These are phyloP conservation scores for Sphagnum contortum DNA, from an alignment of 225 moss, liverwort and hornwort species.

Conservation along the genomic window DNA sequence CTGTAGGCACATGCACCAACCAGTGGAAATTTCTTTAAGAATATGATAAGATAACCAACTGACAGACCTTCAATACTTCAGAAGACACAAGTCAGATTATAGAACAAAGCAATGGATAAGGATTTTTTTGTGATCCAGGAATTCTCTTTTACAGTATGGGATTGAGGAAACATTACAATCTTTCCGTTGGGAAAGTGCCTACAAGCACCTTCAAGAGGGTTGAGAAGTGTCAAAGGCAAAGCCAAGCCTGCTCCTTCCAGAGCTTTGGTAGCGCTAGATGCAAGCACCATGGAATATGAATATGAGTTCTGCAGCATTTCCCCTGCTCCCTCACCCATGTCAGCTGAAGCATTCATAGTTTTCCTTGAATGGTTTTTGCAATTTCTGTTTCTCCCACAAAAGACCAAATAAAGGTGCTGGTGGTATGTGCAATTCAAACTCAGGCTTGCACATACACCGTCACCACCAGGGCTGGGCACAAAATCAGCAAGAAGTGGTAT, in stretches of 20 bases:
- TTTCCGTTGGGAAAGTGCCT: constrained; percentile 23
- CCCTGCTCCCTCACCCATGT: no score
- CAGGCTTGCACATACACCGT: no score
- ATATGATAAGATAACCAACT: no score
- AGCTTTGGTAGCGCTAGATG: constrained; percentile 36
- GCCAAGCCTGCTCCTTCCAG: constrained; percentile 36
- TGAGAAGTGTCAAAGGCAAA: constrained; percentile 36
- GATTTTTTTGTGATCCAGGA: background rate
- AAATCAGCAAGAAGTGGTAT: no score
- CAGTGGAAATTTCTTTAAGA: background rate
- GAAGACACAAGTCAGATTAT: background rate
- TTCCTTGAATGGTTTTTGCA: no score
- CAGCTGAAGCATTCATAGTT: no score
- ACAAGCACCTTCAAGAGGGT: constrained; percentile 22
- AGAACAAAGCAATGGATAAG: background rate
- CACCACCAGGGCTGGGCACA: no score
- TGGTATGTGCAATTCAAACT: no score
- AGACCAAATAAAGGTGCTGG: no score
- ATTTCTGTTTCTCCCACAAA: no score
- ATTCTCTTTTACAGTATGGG: background rate
- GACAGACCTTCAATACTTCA: no score
- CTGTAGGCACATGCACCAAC: no score
- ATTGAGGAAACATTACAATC: constrained; percentile 12
- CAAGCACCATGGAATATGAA: constrained; percentile 37
- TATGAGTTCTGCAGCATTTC: constrained; percentile 7